Evolutionary conservation across 192 early-diverging fungal species (phyloP).

Genomic region (Linnemannia elongata): DNA sequence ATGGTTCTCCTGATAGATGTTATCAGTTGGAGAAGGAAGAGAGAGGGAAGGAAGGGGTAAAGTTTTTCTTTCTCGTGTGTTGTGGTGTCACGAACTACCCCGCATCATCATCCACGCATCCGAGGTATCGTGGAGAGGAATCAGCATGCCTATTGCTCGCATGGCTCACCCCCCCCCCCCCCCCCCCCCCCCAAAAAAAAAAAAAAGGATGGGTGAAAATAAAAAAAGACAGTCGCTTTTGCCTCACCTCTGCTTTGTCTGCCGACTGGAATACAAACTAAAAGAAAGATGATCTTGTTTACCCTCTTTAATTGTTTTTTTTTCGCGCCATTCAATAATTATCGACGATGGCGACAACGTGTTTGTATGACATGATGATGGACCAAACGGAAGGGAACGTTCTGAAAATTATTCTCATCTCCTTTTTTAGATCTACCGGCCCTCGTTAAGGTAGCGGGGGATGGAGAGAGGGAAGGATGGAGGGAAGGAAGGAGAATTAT

Average conservation of each 20-base stretch:
- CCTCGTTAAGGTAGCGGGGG: background rate
- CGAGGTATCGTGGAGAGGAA: background rate
- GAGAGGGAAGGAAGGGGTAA: background rate
- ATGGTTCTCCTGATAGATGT: background rate
- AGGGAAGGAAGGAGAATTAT: background rate
- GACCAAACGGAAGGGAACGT: slow-evolving; percentile 9
- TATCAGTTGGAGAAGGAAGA: background rate
- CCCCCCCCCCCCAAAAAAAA: too few species aligned
- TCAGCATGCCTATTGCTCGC: background rate
- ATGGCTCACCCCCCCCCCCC: background rate
- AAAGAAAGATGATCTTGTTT: background rate
- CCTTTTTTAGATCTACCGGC: background rate
- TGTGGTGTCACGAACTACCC: slow-evolving; percentile 9
- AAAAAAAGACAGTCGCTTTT: background rate
- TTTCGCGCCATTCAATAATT: slow-evolving; percentile 6
- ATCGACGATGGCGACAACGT: slow-evolving; percentile 2
- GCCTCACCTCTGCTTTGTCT: background rate
- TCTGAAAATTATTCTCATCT: background rate
- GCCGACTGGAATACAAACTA: background rate
- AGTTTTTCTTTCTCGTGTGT: background rate
- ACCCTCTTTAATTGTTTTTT: background rate
- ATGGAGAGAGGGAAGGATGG: background rate
- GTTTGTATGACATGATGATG: background rate
- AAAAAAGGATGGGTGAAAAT: background rate
- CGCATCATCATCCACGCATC: background rate